Percentiles rank a stretch among this genome's conserved stretches.
phyloP scores from a whole-genome alignment of 1,139 yeast species.

The Candida glucosophila region DNA sequence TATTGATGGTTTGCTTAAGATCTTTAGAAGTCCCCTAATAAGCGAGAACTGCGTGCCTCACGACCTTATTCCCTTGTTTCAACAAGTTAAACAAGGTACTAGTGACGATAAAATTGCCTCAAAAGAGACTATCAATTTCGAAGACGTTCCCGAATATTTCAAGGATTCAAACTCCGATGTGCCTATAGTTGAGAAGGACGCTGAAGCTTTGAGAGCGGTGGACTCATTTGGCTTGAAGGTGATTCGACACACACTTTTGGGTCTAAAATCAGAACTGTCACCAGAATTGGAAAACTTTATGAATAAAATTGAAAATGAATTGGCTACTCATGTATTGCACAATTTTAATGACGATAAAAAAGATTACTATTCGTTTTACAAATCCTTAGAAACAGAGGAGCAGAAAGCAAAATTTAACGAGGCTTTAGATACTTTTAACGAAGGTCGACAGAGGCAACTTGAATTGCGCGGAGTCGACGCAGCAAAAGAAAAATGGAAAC shows the following conservation, averaged over 20 bases:
- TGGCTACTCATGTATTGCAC: slow-evolving; percentile 17
- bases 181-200: slow-evolving; percentile 40
- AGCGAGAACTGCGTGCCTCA: slow-evolving; percentile 23
- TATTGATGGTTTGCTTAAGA: slow-evolving; percentile 43
- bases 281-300: slow-evolving; percentile 24
- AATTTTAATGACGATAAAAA: slow-evolving; percentile 28
- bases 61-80: slow-evolving; percentile 24
- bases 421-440: slow-evolving; percentile 60
- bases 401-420: slow-evolving; percentile 53
- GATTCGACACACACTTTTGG: slow-evolving; percentile 70
- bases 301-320: slow-evolving; percentile 24
- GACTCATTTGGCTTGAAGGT: slow-evolving; percentile 75
- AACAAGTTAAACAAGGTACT: slow-evolving; percentile 13
- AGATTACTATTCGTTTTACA: slow-evolving; percentile 62
- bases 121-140: slow-evolving; percentile 4
- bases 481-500: slow-evolving; percentile 83
- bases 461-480: slow-evolving; percentile 80
- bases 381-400: slow-evolving; percentile 38
- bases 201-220: slow-evolving; percentile 55
- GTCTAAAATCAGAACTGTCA: slow-evolving; percentile 36
- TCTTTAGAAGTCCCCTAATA: slow-evolving; percentile 19
- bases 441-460: slow-evolving; percentile 63
- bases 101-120: slow-evolving; percentile 6
- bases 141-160: slow-evolving; percentile 23
- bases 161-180: slow-evolving; percentile 14